phyloP scores from a whole-genome alignment of 441 rosid species.

The Breynia disticha region DNA sequence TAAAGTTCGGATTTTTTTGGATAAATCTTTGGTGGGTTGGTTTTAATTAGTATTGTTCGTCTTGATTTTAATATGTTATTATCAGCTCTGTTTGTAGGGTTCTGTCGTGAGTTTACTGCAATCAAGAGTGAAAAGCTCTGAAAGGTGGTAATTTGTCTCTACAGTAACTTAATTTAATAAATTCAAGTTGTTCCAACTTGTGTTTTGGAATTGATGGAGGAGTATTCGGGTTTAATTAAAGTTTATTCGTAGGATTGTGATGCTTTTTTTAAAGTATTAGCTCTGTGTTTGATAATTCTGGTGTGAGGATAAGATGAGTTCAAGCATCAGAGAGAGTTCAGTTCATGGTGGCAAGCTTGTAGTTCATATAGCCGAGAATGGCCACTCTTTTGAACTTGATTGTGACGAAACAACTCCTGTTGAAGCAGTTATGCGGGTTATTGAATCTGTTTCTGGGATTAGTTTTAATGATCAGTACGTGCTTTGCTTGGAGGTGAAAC shows the following conservation, averaged over 20 bases:
- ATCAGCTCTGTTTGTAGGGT: slow-evolving; percentile 13
- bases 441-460: slow-evolving; percentile 49
- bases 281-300: slow-evolving; percentile 25
- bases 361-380: slow-evolving; percentile 84
- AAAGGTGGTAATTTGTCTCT: slow-evolving; percentile 8
- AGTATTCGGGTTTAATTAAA: slow-evolving; percentile 6
- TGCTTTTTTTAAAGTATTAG: slow-evolving; percentile 7
- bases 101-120: slow-evolving; percentile 8
- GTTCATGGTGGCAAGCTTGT: slow-evolving; percentile 59
- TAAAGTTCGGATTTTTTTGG: slow-evolving; percentile 12
- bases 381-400: slow-evolving; percentile 61
- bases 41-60: slow-evolving; percentile 8
- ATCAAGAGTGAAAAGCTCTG: slow-evolving; percentile 3
- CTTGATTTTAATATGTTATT: no score
- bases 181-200: not conserved
- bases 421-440: slow-evolving; percentile 60
- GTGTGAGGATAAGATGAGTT: slow-evolving; percentile 55
- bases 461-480: slow-evolving; percentile 71
- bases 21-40: slow-evolving; percentile 11
- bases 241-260: not conserved
- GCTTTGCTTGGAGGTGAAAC: slow-evolving; percentile 71
- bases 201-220: slow-evolving; percentile 5
- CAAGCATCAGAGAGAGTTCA: slow-evolving; percentile 37
- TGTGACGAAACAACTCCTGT: slow-evolving; percentile 59
- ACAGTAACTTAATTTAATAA: slow-evolving; percentile 5